phyloP scores from a whole-genome alignment of 768 basidiomycete genomes.

The Mycena capillaripes region DNA sequence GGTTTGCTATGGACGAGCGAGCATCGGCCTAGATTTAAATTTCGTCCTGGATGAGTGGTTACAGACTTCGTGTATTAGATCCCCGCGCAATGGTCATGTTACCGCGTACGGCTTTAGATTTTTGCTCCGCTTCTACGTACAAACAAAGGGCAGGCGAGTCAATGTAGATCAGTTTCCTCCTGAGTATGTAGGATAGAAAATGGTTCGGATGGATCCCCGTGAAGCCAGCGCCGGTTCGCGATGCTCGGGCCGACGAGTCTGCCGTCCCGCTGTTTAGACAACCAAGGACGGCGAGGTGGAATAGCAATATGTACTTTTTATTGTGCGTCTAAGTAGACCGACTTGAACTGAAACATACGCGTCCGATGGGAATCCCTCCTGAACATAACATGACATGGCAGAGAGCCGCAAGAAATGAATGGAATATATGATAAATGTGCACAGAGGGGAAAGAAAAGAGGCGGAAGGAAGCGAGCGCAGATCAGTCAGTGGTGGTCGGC shows the following conservation, averaged over 20 bases:
- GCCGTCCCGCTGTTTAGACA: background rate
- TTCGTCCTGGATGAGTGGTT: too few relatives aligned
- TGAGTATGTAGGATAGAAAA: too few relatives aligned
- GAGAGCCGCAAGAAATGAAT: background rate
- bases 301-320: background rate
- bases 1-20: too few relatives aligned
- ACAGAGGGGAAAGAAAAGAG: background rate
- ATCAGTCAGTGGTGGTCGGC: conserved; percentile 17
- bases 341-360: background rate
- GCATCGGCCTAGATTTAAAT: too few relatives aligned
- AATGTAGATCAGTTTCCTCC: too few relatives aligned
- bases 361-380: conserved; percentile 7
- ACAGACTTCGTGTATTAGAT: too few relatives aligned
- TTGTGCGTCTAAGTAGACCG: background rate
- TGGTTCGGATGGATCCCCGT: too few relatives aligned
- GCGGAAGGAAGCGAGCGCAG: background rate
- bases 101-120: conserved; percentile 6
- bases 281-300: background rate
- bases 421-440: background rate
- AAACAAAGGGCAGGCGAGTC: too few relatives aligned
- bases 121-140: too few relatives aligned
- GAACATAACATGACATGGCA: background rate
- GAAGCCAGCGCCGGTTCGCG: too few relatives aligned
- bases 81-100: background rate
- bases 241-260: too few relatives aligned